Evolutionary conservation across 371 early-diverging fungal genomes (phyloP).

Genomic region (Lichtheimia hyalospora): DNA sequence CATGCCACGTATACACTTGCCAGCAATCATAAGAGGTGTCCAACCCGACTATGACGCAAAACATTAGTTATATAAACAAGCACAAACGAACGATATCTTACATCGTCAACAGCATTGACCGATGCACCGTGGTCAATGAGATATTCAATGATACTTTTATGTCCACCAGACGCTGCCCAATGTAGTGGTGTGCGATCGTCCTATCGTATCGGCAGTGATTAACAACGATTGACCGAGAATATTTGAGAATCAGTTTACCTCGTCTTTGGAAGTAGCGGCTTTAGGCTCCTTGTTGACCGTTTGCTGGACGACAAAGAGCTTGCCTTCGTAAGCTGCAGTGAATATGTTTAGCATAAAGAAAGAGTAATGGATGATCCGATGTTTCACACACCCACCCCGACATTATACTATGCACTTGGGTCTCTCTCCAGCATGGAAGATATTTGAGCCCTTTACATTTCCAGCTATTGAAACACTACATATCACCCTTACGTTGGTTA

Average conservation of each 20-base stretch:
- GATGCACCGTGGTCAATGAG: conserved; percentile 61
- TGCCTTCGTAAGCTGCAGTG: conserved; percentile 57
- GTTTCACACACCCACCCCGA: too few relatives aligned
- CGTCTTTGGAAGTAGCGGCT: conserved; percentile 52
- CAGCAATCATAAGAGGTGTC: conserved; percentile 66
- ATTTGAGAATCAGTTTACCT: conserved; percentile 26
- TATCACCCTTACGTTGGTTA: too few relatives aligned
- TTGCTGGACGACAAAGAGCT: conserved; percentile 52
- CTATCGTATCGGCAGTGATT: conserved; percentile 5
- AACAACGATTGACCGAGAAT: neutral
- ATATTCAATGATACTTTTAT: conserved; percentile 60
- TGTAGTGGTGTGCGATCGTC: conserved; percentile 40
- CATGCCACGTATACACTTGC: conserved; percentile 20
- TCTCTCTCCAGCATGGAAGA: too few relatives aligned
- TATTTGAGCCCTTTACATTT: too few relatives aligned
- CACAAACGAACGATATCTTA: too few relatives aligned
- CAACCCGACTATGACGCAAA: conserved; percentile 42
- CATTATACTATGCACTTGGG: too few relatives aligned
- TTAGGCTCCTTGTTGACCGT: conserved; percentile 49
- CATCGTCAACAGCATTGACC: conserved; percentile 58
- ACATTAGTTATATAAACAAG: neutral
- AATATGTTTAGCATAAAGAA: conserved; percentile 29
- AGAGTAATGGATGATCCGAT: neutral
- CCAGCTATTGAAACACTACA: too few relatives aligned
- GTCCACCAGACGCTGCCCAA: conserved; percentile 72